Conservation (phyloP, 257 asterid species). For the Solanum dulcamara region DNA sequence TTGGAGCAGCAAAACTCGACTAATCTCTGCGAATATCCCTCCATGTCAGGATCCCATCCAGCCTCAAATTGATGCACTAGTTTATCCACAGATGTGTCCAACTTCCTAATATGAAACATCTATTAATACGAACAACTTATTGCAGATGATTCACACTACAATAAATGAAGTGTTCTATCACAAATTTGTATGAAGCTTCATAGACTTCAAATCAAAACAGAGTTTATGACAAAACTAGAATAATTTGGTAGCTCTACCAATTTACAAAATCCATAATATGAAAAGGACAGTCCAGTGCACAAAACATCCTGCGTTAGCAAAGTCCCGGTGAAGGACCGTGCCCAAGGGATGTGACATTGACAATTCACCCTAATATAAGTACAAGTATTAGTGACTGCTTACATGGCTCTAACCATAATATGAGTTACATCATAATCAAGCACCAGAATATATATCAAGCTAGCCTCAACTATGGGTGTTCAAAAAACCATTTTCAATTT, state of each 20-base stretch:
- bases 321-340: no score
- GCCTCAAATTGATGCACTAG: conserved; percentile 47
- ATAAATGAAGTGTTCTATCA: not conserved
- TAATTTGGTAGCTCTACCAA: not conserved
- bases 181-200: not conserved
- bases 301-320: not conserved
- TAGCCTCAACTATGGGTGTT: not conserved
- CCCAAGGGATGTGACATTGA: not conserved
- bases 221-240: not conserved
- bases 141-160: not conserved
- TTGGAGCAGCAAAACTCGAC: conserved; percentile 62
- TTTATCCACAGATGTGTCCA: conserved; percentile 29
- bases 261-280: not conserved
- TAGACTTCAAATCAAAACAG: not conserved
- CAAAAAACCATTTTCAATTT: not conserved
- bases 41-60: conserved; percentile 36
- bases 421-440: not conserved
- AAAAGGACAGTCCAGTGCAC: not conserved
- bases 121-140: not conserved
- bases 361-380: not conserved
- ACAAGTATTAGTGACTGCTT: not conserved
- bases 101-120: conserved; percentile 28
- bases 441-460: not conserved
- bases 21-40: conserved; percentile 47
- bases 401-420: not conserved